phyloP scores from a whole-genome alignment of 352 stramenopile species.

The Thraustochytrium striatum region DNA sequence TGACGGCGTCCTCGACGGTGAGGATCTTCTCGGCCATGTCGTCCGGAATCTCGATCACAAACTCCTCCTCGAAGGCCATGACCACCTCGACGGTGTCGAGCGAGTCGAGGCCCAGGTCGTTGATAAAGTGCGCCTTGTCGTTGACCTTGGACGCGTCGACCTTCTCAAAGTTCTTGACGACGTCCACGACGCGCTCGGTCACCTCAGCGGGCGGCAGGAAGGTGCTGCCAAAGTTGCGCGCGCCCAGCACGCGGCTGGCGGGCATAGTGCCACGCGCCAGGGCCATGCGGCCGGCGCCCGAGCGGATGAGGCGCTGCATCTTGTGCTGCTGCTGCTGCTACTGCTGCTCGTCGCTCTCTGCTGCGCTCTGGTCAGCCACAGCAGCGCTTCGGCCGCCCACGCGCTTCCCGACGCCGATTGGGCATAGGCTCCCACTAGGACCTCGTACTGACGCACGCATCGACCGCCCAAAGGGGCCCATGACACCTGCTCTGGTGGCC shows the following conservation, averaged over 20 bases:
- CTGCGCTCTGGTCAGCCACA: too few relatives aligned
- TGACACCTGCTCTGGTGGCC: too few relatives aligned
- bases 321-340: too few relatives aligned
- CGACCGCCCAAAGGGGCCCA: too few relatives aligned
- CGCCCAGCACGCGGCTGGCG: not conserved
- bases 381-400: too few relatives aligned
- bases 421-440: too few relatives aligned
- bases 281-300: too few relatives aligned
- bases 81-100: slow-evolving; percentile 92
- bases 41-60: slow-evolving; percentile 99
- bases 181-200: slow-evolving; percentile 89
- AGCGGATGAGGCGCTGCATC: too few relatives aligned
- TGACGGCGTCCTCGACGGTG: slow-evolving; percentile 90
- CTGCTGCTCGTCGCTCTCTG: too few relatives aligned
- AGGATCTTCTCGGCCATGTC: slow-evolving; percentile 98
- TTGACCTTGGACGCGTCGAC: slow-evolving; percentile 87
- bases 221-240: slow-evolving; percentile 50
- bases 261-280: not conserved
- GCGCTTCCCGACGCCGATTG: too few relatives aligned
- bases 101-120: slow-evolving; percentile 96
- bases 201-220: slow-evolving; percentile 86
- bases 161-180: slow-evolving; percentile 99
- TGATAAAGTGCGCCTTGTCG: slow-evolving; percentile 53
- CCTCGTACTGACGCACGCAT: too few relatives aligned
- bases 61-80: slow-evolving; percentile 99